Conservation (phyloP, 306 rosid genomes). For the Lithocarpus polystachyus region DNA sequence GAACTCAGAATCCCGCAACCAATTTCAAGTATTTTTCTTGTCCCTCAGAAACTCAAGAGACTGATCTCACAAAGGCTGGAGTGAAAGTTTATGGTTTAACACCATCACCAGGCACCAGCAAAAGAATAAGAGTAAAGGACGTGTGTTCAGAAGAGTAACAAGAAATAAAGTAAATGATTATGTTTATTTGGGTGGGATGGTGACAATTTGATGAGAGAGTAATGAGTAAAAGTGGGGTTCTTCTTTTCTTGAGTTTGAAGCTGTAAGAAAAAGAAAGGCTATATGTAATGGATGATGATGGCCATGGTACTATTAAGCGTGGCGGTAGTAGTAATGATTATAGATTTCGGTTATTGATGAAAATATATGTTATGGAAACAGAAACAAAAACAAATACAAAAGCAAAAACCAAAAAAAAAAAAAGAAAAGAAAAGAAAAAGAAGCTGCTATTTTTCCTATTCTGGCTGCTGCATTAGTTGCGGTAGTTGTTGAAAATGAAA, state of each 20-base stretch:
- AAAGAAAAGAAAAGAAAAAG: background rate
- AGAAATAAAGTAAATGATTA: constrained; percentile 15
- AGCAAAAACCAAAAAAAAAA: background rate
- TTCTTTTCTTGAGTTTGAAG: constrained; percentile 4
- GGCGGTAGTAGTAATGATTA: constrained; percentile 14
- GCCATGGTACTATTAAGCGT: constrained; percentile 9
- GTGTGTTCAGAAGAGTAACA: constrained; percentile 34
- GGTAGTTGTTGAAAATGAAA: background rate
- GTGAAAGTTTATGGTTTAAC: constrained; percentile 13
- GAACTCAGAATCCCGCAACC: constrained; percentile 11
- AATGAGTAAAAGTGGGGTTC: constrained; percentile 21
- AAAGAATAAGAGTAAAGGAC: constrained; percentile 4
- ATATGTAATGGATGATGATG: constrained; percentile 11
- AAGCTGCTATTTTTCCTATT: background rate
- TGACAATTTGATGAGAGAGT: constrained; percentile 27
- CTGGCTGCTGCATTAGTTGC: background rate
- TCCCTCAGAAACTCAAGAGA: constrained; percentile 20
- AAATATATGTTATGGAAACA: background rate
- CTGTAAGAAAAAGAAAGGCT: constrained; percentile 6
- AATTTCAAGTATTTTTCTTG: background rate
- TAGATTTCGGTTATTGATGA: constrained; percentile 12
- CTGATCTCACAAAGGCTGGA: background rate
- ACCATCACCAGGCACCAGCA: background rate
- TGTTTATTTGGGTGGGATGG: constrained; percentile 33
- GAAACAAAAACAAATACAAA: background rate